Evolutionary conservation across 371 early-diverging fungal genomes (phyloP), one percentile per base, ranked within the genome.

Genomic region (Mortierella sp.): DNA sequence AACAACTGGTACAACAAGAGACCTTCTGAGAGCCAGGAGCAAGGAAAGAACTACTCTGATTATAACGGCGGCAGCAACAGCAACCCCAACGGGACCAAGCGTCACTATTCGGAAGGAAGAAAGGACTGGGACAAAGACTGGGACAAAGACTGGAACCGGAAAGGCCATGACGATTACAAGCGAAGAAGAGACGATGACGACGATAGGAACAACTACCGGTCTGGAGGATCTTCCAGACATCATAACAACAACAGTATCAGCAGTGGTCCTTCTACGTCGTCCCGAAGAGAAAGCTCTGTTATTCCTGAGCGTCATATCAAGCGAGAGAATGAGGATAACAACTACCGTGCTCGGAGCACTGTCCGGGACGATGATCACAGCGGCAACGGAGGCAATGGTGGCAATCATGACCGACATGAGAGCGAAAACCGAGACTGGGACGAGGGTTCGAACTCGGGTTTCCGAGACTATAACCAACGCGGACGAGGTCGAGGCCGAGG

Each of bases 401-500:
- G 64, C 45, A 26, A 58, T n/a, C 67, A 67, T 19, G 53, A 71
- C 43, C 65, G 65, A 14, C 63, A 68, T 29, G n/a, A 31, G 39
- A 37, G 40, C 39, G 41, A 77, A 16, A 65, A 69, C 53, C 66
- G 68, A 39, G 63, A 53, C 24, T 75, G 61, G 61, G 61, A 66
- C 10, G 45, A 66, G 43, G 41, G 41, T 7, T 47, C 48, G 43
- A 45, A 43, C 44, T 47, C 47, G 9, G 26, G 26, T 9, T 66
- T 44, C 48, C 74, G 53, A 1, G 48, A 68, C 61, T 67, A 52
- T 22, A 26, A 66, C 16, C 37, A 63, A 47, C 68, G 67, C 0
- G 63, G 71, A 19, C 78, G 78, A 34, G 73, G 73, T 1, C 67
- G 76, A 16, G 71, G 71, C 6, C 47, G 71, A 39, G 70, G 70